Evolutionary conservation across 169 alveolate genomes (phyloP), one percentile per base, ranked within the genome.

Genomic region (Babesia ovata): DNA sequence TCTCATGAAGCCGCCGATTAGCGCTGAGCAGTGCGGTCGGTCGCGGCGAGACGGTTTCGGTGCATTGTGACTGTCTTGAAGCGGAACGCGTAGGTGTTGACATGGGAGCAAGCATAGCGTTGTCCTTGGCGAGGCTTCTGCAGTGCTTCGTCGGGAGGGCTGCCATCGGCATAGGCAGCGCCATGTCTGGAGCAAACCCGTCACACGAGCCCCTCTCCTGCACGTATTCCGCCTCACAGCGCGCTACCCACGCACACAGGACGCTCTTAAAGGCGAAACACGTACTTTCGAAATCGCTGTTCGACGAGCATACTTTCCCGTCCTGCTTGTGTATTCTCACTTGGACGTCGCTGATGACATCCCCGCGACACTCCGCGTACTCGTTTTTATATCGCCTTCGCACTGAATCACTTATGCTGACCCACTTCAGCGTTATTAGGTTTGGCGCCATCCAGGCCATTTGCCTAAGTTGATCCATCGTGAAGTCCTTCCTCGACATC

Each of bases 391-490:
- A 70, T 11, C 75, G 22, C 73, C 36, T 69, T 12, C 73, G 54
- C 17, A 56, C 52, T 12, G 67, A 12, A 1, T 66, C 87, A 24
- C 60, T 56, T 13, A 78, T 70, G 26, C 58, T 48, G 19, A 78
- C 81, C 81, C 82, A 70, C 44, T 78, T 78, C 39, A 78, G 39
- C 50, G 63, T 69, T 9, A 78, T 16, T 42, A 78, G 59, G 62
- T 78, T 78, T 36, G 87, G 87, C 22, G 87, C 87, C 16, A 70
- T 39, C 87, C 87, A 78, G 13, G 76, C 82, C 48, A 78, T 69
- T 29, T 78, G 79, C 53, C 73, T 58, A 16, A 78, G 60, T 8
- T 78, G 75, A 13, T 78, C 87, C 63, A 78, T n/a, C 22, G 66
- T 78, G 52, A 78, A 78, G 49, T 49, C 42, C 60, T 54, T 78